These are phyloP conservation scores for Dothidotthia symphoricarpi DNA, from an alignment of 2,329 filamentous ascomycete species.

Conservation along the genomic window DNA sequence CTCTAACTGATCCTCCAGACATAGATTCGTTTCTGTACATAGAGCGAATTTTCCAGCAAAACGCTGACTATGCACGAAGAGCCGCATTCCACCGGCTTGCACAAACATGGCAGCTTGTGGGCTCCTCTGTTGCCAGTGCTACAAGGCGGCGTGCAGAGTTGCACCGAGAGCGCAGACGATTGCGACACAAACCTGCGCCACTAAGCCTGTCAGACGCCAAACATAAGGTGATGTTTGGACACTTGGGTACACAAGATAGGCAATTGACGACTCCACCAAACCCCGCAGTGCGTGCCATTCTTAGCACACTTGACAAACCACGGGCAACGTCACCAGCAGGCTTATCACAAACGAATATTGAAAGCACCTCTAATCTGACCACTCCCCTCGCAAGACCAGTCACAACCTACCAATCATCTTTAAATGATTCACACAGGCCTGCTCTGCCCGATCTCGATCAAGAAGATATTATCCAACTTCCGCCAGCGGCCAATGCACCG, in stretches of 20 bases:
- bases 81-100: constrained; percentile 53
- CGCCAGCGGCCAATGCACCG: constrained; percentile 35
- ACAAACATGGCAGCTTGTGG: constrained; percentile 60
- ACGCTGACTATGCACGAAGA: constrained; percentile 54
- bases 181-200: constrained; percentile 21
- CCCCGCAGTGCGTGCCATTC: constrained; percentile 36
- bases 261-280: constrained; percentile 20
- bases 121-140: constrained; percentile 52
- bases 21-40: constrained; percentile 39
- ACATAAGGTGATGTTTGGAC: constrained; percentile 14
- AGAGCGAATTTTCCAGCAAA: constrained; percentile 51
- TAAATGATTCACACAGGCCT: constrained; percentile 8
- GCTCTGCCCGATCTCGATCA: constrained; percentile 40
- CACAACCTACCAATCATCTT: constrained; percentile 6
- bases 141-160: constrained; percentile 42
- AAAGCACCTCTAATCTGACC: constrained; percentile 56
- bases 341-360: constrained; percentile 36
- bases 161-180: constrained; percentile 28
- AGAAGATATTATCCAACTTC: constrained; percentile 38
- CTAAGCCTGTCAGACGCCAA: constrained; percentile 8
- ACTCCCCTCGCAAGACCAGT: constrained; percentile 55
- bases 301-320: constrained; percentile 34
- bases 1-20: constrained; percentile 40
- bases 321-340: constrained; percentile 14
- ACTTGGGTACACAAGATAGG: constrained; percentile 23